A percentile compares a stretch with the other conserved stretches of the same genome.
These are phyloP conservation scores for Fraxinus dipetala DNA, from an alignment of 305 asterid species.

Conservation along the genomic window DNA sequence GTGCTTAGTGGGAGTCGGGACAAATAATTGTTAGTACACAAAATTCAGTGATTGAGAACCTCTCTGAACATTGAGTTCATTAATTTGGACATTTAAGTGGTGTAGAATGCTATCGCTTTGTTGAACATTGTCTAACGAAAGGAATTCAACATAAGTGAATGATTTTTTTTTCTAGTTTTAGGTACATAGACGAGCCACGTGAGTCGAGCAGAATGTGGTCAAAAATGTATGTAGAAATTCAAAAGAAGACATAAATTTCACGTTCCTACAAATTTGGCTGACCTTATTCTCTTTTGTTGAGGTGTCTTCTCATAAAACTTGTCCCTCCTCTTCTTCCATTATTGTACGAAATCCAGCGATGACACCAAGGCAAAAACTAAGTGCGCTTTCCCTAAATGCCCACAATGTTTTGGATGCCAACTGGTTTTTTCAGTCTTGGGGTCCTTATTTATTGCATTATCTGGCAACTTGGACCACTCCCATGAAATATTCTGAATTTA, in stretches of 20 bases:
- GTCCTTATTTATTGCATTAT: slow-evolving; percentile 13
- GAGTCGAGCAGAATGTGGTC: not conserved
- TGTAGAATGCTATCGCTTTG: not conserved
- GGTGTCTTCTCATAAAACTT: slow-evolving; percentile 24
- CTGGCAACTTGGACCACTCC: not conserved
- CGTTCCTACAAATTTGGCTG: not conserved
- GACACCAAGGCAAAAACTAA: not conserved
- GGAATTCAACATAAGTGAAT: not conserved
- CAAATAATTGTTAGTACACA: not conserved
- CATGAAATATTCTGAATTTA: not conserved
- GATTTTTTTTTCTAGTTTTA: not conserved
- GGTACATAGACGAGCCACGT: not conserved
- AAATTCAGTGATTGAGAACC: not conserved
- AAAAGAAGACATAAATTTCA: slow-evolving; percentile 1
- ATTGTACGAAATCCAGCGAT: slow-evolving; percentile 4
- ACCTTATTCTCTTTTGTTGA: slow-evolving; percentile 16
- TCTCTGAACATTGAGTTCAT: not conserved
- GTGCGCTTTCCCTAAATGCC: not conserved
- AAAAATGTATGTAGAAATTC: not conserved
- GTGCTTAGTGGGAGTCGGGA: not conserved
- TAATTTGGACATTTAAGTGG: not conserved
- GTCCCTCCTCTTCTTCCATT: slow-evolving; percentile 20
- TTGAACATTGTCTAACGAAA: not conserved
- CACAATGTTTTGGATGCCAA: not conserved
- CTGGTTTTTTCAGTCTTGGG: not conserved